These are phyloP conservation scores for Orbilia ellipsospora DNA, from an alignment of 2,329 filamentous ascomycete species.

Conservation along the genomic window DNA sequence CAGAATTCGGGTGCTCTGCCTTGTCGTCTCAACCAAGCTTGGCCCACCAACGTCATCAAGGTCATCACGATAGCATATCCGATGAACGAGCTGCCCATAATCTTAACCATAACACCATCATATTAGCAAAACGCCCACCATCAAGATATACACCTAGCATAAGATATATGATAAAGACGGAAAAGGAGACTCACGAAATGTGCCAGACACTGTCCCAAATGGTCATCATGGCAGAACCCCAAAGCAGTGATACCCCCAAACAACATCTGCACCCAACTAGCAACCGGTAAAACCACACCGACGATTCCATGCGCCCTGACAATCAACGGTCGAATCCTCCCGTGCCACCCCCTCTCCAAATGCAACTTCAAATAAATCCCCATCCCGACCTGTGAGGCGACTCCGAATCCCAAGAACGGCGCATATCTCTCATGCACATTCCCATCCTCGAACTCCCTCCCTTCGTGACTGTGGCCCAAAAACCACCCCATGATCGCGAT, in stretches of 20 bases:
- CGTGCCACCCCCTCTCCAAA: conserved; percentile 84
- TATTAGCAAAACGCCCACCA: background rate
- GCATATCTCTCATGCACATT: conserved; percentile 88
- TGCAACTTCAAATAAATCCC: conserved; percentile 91
- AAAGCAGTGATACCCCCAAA: conserved; percentile 90
- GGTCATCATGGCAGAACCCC: conserved; percentile 92
- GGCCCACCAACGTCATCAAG: conserved; percentile 86
- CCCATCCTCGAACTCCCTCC: conserved; percentile 78
- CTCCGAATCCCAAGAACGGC: conserved; percentile 80
- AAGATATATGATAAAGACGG: background rate
- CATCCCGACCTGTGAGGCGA: conserved; percentile 79
- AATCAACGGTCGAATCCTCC: conserved; percentile 76
- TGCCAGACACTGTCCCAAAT: conserved; percentile 89
- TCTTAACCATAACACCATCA: conserved; percentile 62
- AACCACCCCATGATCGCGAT: conserved; percentile 81
- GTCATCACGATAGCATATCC: conserved; percentile 90
- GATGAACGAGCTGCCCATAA: conserved; percentile 98
- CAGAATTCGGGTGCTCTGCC: conserved; percentile 97
- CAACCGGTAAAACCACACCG: conserved; percentile 86
- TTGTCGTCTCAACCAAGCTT: conserved; percentile 82
- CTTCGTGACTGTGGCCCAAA: conserved; percentile 89
- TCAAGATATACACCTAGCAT: too few species aligned
- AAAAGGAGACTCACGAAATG: conserved; percentile 73
- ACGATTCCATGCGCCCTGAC: conserved; percentile 81
- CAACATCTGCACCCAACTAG: conserved; percentile 92